Evolutionary conservation across 495 filamentous ascomycete species (phyloP), one percentile per base, ranked within the genome.

Genomic region (Aspergillus egyptiacus): DNA sequence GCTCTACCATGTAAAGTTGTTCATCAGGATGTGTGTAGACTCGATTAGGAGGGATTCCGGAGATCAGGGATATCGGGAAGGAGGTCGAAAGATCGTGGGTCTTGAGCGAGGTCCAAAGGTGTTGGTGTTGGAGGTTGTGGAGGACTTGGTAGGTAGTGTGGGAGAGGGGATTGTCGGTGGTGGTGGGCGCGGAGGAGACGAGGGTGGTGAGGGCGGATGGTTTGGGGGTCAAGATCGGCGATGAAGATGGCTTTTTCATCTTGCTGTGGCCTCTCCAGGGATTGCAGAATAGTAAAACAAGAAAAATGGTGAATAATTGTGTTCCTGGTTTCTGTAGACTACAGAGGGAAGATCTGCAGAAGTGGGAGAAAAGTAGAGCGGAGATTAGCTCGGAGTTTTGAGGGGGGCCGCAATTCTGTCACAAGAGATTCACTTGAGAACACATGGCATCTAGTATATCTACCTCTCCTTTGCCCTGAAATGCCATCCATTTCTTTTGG

Each of bases 21-120:
- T 94, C 87, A 64, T 96, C 93, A 5, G 93, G 93, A 64, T 98
- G 91, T 44, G 87, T 77, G 69, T 98, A 97, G 18, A 95, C 76
- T 5, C 82, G 79, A 40, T 85, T 79, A 5, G 93, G 89, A 6
- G 93, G 91, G n/a, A 95, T 73, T 5, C 93, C 93, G 5, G 88
- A 87, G 39, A 98, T 74, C 51, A 98, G 64, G 2, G 81, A 84
- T 28, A 82, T 71, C 5, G 76, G 73, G 3, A 17, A 27, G 37
- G 39, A 18, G 28, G 46, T 27, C 13, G 34, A 63, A 37, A 20
- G 70, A 56, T 65, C 54, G 67, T 91, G 82, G 22, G 80, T 67
- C 40, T 74, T 65, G 33, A 95, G 73, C 14, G 69, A 71, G 8
- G 83, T 85, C 93, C 93, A 98, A 53, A 85, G 75, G 63, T 95